Evolutionary conservation across 1,139 yeast genomes (phyloP).

Genomic region (Suhomyces terraborum): DNA sequence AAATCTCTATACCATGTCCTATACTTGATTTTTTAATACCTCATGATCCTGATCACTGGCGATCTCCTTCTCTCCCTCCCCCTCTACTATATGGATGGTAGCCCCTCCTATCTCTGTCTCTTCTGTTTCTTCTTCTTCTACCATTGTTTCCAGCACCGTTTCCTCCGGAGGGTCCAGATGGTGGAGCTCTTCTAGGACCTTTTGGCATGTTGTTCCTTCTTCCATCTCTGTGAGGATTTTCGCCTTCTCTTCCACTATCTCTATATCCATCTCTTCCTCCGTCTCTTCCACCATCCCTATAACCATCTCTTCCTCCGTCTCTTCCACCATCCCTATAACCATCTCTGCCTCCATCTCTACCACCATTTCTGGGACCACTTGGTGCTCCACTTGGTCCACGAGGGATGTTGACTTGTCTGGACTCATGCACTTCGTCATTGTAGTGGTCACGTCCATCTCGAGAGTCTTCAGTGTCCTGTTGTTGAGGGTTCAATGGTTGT

Average conservation of each 20-base stretch:
- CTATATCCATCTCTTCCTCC: neutral
- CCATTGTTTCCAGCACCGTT: constrained; percentile 30
- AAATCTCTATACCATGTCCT: constrained; percentile 2
- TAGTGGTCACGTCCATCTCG: constrained; percentile 23
- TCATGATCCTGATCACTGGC: constrained; percentile 1
- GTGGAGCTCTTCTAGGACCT: constrained; percentile 47
- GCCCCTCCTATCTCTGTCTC: constrained; percentile 21
- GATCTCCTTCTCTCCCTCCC: constrained; percentile 13
- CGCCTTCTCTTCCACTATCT: neutral
- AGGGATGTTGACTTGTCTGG: constrained; percentile 8
- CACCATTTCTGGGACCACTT: constrained; percentile 19
- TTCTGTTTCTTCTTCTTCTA: constrained; percentile 25
- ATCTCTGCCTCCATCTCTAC: constrained; percentile 19
- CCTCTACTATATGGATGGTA: constrained; percentile 39
- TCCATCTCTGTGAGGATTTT: constrained; percentile 9
- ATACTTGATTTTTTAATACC: neutral
- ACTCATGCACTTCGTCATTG: constrained; percentile 13
- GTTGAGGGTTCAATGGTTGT: constrained; percentile 58
- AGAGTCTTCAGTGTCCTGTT: constrained; percentile 35
- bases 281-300: neutral
- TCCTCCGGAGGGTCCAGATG: constrained; percentile 40
- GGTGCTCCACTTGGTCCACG: constrained; percentile 14
- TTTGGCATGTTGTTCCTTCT: constrained; percentile 42
- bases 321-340: neutral
- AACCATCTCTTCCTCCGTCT: neutral